Evolutionary conservation across 805 yeast genomes (phyloP).

Genomic region (Nakazawaea peltata): DNA sequence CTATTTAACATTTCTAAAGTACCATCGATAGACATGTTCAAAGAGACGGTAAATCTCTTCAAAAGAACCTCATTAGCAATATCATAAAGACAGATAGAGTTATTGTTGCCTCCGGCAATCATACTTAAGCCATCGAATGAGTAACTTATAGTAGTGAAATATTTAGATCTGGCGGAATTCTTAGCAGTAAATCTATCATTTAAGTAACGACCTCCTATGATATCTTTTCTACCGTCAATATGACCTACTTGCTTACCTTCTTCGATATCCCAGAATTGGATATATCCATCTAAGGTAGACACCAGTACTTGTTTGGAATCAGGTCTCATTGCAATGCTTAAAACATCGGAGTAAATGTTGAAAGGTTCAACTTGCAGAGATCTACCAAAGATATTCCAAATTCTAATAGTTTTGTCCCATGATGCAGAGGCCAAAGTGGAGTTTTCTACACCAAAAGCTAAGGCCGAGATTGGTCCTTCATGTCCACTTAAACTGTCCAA

Average conservation of each 20-base stretch:
- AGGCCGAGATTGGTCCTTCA: slow-evolving; percentile 87
- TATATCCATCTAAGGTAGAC: slow-evolving; percentile 81
- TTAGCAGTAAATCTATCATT: slow-evolving; percentile 77
- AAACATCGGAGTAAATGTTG: slow-evolving; percentile 75
- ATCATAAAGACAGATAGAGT: slow-evolving; percentile 87
- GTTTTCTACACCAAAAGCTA: slow-evolving; percentile 78
- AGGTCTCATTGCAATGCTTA: slow-evolving; percentile 78
- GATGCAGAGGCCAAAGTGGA: slow-evolving; percentile 79
- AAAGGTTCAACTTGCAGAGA: slow-evolving; percentile 86
- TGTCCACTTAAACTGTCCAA: slow-evolving; percentile 87
- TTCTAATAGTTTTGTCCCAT: slow-evolving; percentile 92
- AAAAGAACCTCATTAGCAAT: slow-evolving; percentile 80
- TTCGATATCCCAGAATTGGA: slow-evolving; percentile 77
- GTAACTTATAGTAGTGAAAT: slow-evolving; percentile 73
- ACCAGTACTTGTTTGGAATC: slow-evolving; percentile 91
- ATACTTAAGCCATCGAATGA: slow-evolving; percentile 85
- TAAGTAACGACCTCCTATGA: slow-evolving; percentile 75
- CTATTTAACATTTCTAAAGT: slow-evolving; percentile 76
- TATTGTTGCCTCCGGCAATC: slow-evolving; percentile 91
- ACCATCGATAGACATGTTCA: slow-evolving; percentile 87
- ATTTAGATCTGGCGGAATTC: slow-evolving; percentile 77
- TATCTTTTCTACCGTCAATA: slow-evolving; percentile 82
- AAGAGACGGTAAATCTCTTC: slow-evolving; percentile 75
- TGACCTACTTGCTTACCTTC: slow-evolving; percentile 72
- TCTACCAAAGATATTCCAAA: slow-evolving; percentile 90